These are phyloP conservation scores for Pichia scutulata DNA, from an alignment of 805 yeast genomes.

Conservation along the genomic window DNA sequence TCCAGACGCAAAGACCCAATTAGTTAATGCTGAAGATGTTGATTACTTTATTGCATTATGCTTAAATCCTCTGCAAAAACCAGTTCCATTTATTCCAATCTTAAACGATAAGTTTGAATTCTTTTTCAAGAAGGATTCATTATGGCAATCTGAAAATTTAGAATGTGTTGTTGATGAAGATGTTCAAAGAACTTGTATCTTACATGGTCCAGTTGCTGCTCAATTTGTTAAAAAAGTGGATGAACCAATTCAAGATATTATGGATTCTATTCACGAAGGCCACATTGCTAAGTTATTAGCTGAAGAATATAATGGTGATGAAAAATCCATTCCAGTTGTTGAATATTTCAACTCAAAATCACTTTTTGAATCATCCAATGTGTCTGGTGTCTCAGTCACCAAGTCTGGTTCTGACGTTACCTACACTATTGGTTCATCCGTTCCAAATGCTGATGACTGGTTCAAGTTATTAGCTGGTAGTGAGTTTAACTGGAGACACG, in stretches of 20 bases:
- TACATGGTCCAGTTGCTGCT: slow-evolving; percentile 98
- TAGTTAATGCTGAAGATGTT: slow-evolving; percentile 90
- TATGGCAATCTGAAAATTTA: slow-evolving; percentile 97
- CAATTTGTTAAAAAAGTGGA: slow-evolving; percentile 78
- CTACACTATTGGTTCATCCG: slow-evolving; percentile 32
- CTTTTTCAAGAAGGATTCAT: slow-evolving; percentile 96
- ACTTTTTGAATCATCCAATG: slow-evolving; percentile 32
- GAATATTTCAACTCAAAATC: slow-evolving; percentile 79
- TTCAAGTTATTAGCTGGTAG: slow-evolving; percentile 74
- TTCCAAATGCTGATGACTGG: slow-evolving; percentile 50
- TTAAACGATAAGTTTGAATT: slow-evolving; percentile 90
- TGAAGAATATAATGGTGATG: slow-evolving; percentile 67
- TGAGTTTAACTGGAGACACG: slow-evolving; percentile 80
- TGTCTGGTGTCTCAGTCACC: slow-evolving; percentile 32
- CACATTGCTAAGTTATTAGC: slow-evolving; percentile 65
- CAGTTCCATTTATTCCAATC: slow-evolving; percentile 96
- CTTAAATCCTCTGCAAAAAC: slow-evolving; percentile 82
- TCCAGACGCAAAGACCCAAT: slow-evolving; percentile 71
- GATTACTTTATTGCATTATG: slow-evolving; percentile 85
- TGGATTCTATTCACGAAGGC: slow-evolving; percentile 85
- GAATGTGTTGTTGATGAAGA: slow-evolving; percentile 95
- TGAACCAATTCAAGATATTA: slow-evolving; percentile 86
- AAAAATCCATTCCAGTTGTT: slow-evolving; percentile 69
- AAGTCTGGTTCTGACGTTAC: slow-evolving; percentile 26
- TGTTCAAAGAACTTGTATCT: slow-evolving; percentile 97